Base-by-base conservation (phyloP, 2,329 filamentous ascomycete genomes). In the Colletotrichum liriopes region DNA sequence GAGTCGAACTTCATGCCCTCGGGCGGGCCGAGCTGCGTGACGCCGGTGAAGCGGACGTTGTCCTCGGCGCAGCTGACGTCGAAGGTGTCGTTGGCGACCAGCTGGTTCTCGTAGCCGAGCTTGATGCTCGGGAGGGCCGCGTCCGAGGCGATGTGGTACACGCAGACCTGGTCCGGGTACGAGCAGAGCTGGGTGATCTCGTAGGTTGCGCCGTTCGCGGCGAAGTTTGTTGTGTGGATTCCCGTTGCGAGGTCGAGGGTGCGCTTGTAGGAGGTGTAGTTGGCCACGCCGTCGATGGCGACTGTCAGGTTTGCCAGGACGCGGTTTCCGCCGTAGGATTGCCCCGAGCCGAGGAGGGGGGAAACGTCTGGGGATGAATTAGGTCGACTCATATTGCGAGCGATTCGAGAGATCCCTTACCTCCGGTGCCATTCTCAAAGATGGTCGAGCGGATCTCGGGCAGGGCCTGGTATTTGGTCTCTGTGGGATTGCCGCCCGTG, bases 361-460 rank as follows among this genome's bases (percentile, higher is more conserved):
- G 78, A 77, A 6, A 84, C 77, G 63, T 84, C 81, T 81, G 20
- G 2, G 8, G 4, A 20, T 43, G 3, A 14, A 23, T 26, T 16
- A 20, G 8, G 3, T 29, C 12, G 5, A 7, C 8, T 9, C 26
- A 26, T 26, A 26, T 16, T 3, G 6, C 2, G 26, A n/a, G 3
- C n/a, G 3, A 2, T 7, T 5, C 2, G 16, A 8, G 41, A 47
- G 6, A 29, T 2, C 9, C 5, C 55, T 76, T 78, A 79, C 83
- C 83, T n/a, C 86, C 86, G 0, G 82, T 87, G 7, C 85, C 85
- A 62, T 87, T 86, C 23, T 82, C 75, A 55, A 87, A 88, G 20
- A 88, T 87, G 73, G 76, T 81, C 4, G 84, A 78, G n/a, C 85
- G 79, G 5, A 87, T 86, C 0, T 79, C 82, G 1, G 81, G 78